Conservation (phyloP, 177 flowering plant species). For the Vitis hybrid region DNA sequence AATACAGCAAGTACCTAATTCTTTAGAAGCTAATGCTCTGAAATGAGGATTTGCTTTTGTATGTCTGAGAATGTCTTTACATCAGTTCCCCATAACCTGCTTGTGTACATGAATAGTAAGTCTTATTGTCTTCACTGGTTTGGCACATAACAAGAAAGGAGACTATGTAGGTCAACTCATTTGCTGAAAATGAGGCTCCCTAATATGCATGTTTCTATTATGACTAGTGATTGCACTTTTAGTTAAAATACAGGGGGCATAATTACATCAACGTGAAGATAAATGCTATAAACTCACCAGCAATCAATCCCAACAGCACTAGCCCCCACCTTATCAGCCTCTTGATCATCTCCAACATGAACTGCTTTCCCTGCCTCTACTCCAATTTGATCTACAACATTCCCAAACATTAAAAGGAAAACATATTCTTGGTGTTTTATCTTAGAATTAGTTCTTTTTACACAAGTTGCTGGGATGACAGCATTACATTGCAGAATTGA, state of each 20-base stretch:
- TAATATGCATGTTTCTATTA: neutral
- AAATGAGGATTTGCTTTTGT: constrained; percentile 46
- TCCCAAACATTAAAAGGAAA: neutral
- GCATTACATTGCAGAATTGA: too few species aligned
- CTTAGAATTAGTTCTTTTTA: neutral
- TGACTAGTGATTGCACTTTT: neutral
- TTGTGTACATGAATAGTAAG: constrained; percentile 3
- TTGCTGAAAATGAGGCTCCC: too few species aligned
- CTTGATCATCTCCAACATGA: constrained; percentile 84
- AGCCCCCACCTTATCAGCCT: constrained; percentile 86
- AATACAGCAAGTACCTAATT: neutral
- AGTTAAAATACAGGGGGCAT: neutral
- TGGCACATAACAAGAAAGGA: neutral
- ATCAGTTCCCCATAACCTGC: constrained; percentile 90
- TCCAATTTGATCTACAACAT: constrained; percentile 51
- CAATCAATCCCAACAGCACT: constrained; percentile 80
- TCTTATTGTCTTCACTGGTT: neutral
- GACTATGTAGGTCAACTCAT: neutral
- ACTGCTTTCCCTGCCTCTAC: constrained; percentile 69
- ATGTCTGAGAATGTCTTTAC: constrained; percentile 76
- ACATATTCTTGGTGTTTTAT: neutral
- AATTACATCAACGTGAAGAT: neutral
- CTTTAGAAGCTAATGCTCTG: constrained; percentile 11
- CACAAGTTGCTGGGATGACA: neutral
- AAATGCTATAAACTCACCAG: constrained; percentile 48